A percentile compares a stretch with the other conserved stretches of the same genome.
These are phyloP conservation scores for Aquilaria malaccensis DNA, from an alignment of 345 rosid species.

Conservation along the genomic window DNA sequence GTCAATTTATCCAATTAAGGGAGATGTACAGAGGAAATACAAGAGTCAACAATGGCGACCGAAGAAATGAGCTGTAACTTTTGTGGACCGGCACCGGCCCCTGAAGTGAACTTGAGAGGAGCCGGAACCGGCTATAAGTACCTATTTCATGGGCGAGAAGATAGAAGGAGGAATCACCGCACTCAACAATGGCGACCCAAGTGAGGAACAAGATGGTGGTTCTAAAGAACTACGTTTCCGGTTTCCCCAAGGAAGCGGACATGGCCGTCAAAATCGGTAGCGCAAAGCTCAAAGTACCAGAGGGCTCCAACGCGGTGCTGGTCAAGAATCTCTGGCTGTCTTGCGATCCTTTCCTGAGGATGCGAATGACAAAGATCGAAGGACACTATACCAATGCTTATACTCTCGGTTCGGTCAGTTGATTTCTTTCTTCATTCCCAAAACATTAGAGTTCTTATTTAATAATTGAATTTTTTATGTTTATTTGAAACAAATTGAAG, in stretches of 20 bases:
- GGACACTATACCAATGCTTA: constrained; percentile 15
- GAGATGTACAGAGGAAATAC: too few relatives aligned
- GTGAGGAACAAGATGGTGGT: constrained; percentile 47
- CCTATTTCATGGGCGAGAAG: too few relatives aligned
- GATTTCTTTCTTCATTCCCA: neutral
- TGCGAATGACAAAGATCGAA: constrained; percentile 27
- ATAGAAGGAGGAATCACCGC: too few relatives aligned
- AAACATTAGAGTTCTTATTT: too few relatives aligned
- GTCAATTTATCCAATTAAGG: too few relatives aligned
- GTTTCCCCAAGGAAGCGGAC: constrained; percentile 43
- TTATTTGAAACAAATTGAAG: too few relatives aligned
- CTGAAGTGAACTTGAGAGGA: too few relatives aligned
- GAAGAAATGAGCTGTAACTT: too few relatives aligned
- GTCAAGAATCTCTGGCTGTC: constrained; percentile 59
- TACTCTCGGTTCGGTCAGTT: constrained; percentile 27
- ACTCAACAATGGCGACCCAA: neutral
- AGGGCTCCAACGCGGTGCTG: constrained; percentile 22
- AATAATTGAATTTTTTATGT: too few relatives aligned
- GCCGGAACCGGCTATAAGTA: too few relatives aligned
- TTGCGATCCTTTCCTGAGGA: constrained; percentile 55
- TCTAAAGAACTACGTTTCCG: constrained; percentile 30
- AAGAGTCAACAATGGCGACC: too few relatives aligned
- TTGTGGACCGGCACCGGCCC: too few relatives aligned
- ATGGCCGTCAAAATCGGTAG: constrained; percentile 24
- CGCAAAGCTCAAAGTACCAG: constrained; percentile 21